Base-by-base conservation (phyloP, 345 rosid species). In the Ceriops decandra region DNA sequence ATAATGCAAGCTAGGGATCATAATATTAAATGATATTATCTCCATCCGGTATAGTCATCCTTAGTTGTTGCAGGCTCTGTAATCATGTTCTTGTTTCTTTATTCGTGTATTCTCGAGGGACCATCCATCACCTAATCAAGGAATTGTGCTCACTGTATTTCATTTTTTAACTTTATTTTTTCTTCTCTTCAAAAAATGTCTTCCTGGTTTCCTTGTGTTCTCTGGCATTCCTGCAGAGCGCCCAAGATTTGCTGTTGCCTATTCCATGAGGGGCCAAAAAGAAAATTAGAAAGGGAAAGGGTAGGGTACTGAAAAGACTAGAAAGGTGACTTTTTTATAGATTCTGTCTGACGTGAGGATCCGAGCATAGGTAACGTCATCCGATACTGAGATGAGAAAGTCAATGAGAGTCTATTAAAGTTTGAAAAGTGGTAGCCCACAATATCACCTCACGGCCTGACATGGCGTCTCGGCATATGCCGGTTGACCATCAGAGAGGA, bases 361-460 rank as follows among this genome's bases (percentile, higher is more conserved):
- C 86, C 71, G 74, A 78, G 78, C 84, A 80, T 49, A 67, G 81
- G 68, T 79, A 74, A 81, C 81, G 82, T 81, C 85, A 76, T 62
- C 79, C 66, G 52, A 57, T 76, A 71, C 74, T 79, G 60, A 74
- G 68, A 49, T 49, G 30, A 66, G 62, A 67, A 72, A 83, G 88
- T 88, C 90, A 88, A 82, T 59, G 72, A 58, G 65, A 72, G 70
- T 74, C 82, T 75, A 76, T 77, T 74, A 74, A 6, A 31, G 69
- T 66, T 82, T 77, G 81, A 78, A 80, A 76, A 81, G 66, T 62
- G 68, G 66, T 60, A 74, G 72, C 65, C 77, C 75, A 74, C 77
- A 71, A 71, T 58, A 73, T 74, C 81, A 66, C 75, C 72, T 42
- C 71, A n/a, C 33, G 27, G 47, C 21, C 49, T 46, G 56, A 63